phyloP scores from a whole-genome alignment of 129 eudicot species.

The Pittosporum tobira region DNA sequence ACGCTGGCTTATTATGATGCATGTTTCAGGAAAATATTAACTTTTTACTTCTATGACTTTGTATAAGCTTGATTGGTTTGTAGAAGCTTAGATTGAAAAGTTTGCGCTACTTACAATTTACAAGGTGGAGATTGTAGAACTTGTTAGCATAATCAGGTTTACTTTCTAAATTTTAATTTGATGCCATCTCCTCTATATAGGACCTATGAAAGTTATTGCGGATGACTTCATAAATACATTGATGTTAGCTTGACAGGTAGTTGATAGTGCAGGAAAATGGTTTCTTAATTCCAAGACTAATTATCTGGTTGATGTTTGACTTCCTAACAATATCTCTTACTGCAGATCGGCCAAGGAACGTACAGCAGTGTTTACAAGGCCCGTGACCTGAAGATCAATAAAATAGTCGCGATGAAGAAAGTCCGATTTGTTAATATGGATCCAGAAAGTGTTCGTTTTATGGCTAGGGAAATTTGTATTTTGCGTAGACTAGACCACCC shows the following conservation, averaged over 20 bases:
- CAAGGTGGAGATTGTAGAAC: not conserved
- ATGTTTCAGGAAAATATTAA: too few relatives aligned
- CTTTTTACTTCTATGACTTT: too few relatives aligned
- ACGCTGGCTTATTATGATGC: too few relatives aligned
- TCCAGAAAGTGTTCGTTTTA: conserved; percentile 1
- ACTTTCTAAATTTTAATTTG: not conserved
- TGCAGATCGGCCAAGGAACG: conserved; percentile 5
- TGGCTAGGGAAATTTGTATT: conserved; percentile 4
- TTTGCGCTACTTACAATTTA: not conserved
- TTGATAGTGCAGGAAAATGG: not conserved
- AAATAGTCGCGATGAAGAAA: conserved; percentile 7
- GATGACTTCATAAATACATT: not conserved
- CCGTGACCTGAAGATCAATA: not conserved
- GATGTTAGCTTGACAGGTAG: too few relatives aligned
- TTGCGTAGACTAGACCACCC: conserved; percentile 1
- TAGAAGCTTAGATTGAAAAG: not conserved
- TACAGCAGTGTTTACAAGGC: conserved; percentile 4
- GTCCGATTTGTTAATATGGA: not conserved
- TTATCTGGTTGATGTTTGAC: too few relatives aligned
- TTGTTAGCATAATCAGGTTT: not conserved
- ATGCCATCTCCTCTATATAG: not conserved
- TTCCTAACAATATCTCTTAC: conserved; percentile 9
- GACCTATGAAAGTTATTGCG: not conserved
- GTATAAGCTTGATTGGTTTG: not conserved
- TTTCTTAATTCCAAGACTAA: not conserved